Evolutionary conservation across 1,139 yeast genomes (phyloP).

Genomic region (Kodamaea suecica): DNA sequence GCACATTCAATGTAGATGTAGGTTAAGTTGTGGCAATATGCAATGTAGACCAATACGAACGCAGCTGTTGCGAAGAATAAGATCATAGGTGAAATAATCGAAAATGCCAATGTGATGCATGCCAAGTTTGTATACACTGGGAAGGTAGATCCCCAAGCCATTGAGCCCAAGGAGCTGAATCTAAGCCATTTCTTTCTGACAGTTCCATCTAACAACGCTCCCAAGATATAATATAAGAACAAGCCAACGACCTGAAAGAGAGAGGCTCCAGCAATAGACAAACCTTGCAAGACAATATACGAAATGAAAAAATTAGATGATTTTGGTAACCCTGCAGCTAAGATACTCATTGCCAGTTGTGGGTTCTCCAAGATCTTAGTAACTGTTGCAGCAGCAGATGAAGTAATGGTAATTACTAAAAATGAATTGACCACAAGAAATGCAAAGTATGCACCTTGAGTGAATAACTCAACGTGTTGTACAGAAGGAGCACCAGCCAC

Average conservation of each 20-base stretch:
- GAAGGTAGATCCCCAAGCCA: constrained; percentile 86
- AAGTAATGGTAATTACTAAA: constrained; percentile 64
- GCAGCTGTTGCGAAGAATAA: constrained; percentile 68
- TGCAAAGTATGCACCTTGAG: constrained; percentile 72
- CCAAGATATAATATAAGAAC: constrained; percentile 66
- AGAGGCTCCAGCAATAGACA: constrained; percentile 75
- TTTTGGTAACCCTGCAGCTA: constrained; percentile 77
- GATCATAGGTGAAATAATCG: constrained; percentile 75
- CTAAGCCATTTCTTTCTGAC: constrained; percentile 86
- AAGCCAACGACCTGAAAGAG: constrained; percentile 75
- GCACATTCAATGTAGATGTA: constrained; percentile 61
- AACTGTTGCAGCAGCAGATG: constrained; percentile 73
- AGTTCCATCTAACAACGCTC: constrained; percentile 68
- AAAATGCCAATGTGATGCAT: constrained; percentile 73
- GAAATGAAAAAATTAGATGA: constrained; percentile 84
- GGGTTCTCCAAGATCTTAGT: constrained; percentile 66
- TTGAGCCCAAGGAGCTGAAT: constrained; percentile 56
- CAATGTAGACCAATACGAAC: constrained; percentile 69
- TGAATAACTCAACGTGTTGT: constrained; percentile 65
- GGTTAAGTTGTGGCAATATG: constrained; percentile 74
- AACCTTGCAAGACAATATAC: constrained; percentile 75
- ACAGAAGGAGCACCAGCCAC: constrained; percentile 62
- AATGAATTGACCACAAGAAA: constrained; percentile 71
- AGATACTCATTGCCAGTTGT: constrained; percentile 58
- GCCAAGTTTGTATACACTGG: constrained; percentile 83